Evolutionary conservation across 2,329 filamentous ascomycete genomes (phyloP), one percentile per base, ranked within the genome.

Genomic region (Exophiala calicioides): DNA sequence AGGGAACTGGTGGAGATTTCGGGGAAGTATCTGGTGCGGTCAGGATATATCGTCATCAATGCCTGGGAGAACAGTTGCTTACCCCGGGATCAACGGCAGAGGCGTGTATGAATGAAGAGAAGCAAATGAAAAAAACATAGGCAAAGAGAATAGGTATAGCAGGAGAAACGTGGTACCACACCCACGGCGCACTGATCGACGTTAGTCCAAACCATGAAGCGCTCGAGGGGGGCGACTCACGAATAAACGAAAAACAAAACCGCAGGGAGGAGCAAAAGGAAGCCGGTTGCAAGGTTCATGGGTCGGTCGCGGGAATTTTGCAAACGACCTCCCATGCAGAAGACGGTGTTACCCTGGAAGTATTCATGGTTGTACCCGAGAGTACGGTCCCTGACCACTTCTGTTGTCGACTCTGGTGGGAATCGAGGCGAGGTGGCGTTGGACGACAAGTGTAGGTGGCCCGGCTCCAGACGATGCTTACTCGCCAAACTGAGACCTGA

Each of bases 101-200:
- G 3, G 91, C 93, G 69, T 96, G 91, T 44, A 96, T 62, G 63
- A 97, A 98, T 3, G 93, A 97, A 18, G 90, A 95, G 36, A 96
- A 75, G 68, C 88, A 94, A 20, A 98, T 76, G 65, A 86, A 90
- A 61, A 89, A 89, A n/a, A 96, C 63, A 65, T 98, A 98, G 42
- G 82, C 90, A 70, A 95, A 97, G 32, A 88, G 68, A 58, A 97
- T 81, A 41, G 93, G 93, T 60, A 97, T 81, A 42, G 89, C 90
- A 23, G 90, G 90, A 27, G 88, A 94, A 55, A 95, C 78, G 60
- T 95, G 78, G 58, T 83, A 75, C 90, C 90, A 96, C 42, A 95
- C 66, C 80, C 86, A 95, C 16, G 87, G 81, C 8, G 86, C 90
- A 52, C 75, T 79, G 57, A 15, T 7, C 12, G 16, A 29, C n/a